Evolutionary conservation across 805 yeast genomes (phyloP).

Genomic region (Candida ortonii): DNA sequence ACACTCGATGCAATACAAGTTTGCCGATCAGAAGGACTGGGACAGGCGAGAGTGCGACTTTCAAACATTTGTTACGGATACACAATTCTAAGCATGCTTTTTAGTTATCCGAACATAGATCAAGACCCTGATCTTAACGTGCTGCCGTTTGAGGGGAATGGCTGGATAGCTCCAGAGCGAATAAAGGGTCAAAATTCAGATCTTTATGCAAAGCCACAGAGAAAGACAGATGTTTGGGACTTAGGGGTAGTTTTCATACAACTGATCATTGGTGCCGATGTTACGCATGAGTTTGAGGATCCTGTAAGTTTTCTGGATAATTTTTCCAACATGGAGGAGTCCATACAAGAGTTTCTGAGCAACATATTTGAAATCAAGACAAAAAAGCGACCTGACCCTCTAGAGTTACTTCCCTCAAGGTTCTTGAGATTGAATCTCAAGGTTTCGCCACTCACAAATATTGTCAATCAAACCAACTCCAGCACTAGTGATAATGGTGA

Average conservation of each 20-base stretch:
- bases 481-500: not conserved
- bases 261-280: conserved; percentile 58
- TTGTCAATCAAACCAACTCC: conserved; percentile 3
- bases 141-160: conserved; percentile 30
- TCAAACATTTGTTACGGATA: conserved; percentile 59
- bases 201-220: conserved; percentile 48
- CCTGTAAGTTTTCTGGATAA: conserved; percentile 60
- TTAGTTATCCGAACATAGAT: conserved; percentile 30
- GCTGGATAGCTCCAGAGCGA: conserved; percentile 85
- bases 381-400: conserved; percentile 73
- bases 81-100: conserved; percentile 40
- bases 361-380: conserved; percentile 64
- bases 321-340: conserved; percentile 40
- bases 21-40: conserved; percentile 48
- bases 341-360: conserved; percentile 63
- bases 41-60: conserved; percentile 56
- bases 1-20: conserved; percentile 58
- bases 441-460: conserved; percentile 29
- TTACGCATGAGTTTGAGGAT: conserved; percentile 50
- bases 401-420: conserved; percentile 80
- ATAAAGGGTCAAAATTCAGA: conserved; percentile 22
- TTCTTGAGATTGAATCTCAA: conserved; percentile 73
- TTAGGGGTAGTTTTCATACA: conserved; percentile 76
- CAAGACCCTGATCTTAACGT: conserved; percentile 22
- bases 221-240: conserved; percentile 93